Percentiles rank a stretch among this genome's conserved stretches.
Evolutionary conservation across 345 rosid genomes (phyloP).

Genomic region (Litchi chinensis): DNA sequence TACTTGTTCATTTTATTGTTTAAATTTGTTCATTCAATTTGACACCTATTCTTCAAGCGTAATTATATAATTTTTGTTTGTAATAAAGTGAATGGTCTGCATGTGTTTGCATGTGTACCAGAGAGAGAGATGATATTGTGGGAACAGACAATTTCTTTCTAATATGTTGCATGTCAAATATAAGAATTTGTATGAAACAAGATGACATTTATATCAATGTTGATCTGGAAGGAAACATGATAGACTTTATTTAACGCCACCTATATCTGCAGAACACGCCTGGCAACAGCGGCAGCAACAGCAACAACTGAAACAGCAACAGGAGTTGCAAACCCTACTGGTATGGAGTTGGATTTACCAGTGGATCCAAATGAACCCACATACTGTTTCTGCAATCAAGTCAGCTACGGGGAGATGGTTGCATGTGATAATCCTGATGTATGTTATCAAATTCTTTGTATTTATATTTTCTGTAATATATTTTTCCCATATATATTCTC

Average conservation of each 20-base stretch:
- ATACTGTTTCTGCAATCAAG: conserved; percentile 93
- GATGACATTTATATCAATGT: background rate
- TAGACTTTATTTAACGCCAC: background rate
- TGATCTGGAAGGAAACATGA: background rate
- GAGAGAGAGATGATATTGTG: too few species aligned
- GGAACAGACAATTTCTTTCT: background rate
- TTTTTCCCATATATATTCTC: background rate
- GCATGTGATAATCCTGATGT: conserved; percentile 94
- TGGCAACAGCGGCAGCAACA: conserved; percentile 50
- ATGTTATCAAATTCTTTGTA: conserved; percentile 23
- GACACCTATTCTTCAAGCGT: background rate
- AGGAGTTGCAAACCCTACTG: conserved; percentile 58
- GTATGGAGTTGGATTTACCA: conserved; percentile 87
- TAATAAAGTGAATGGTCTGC: background rate
- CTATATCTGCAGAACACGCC: conserved; percentile 58
- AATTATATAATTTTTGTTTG: background rate
- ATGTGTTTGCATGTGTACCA: background rate
- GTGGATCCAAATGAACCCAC: conserved; percentile 98
- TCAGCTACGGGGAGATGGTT: conserved; percentile 95
- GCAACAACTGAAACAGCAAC: conserved; percentile 43
- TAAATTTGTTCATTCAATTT: background rate
- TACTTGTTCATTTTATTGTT: background rate
- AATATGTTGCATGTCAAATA: background rate
- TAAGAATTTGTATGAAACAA: background rate
- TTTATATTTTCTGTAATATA: background rate